phyloP scores from a whole-genome alignment of 2,329 filamentous ascomycete genomes.

The Alternaria consortialis region DNA sequence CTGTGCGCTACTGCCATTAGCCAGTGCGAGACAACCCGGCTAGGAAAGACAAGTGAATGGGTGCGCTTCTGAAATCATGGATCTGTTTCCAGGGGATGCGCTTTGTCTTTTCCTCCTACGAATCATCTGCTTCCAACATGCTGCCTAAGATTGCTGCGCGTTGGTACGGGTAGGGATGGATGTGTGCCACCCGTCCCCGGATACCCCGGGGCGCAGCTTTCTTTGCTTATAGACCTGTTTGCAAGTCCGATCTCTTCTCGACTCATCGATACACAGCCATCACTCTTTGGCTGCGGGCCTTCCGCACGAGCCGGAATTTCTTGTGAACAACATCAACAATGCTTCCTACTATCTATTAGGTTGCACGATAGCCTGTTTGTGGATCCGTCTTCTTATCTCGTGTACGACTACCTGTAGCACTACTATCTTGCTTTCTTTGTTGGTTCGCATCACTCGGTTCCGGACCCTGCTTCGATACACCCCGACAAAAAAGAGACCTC shows the following conservation, averaged over 20 bases:
- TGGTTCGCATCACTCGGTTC: constrained; percentile 12
- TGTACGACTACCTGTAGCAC: constrained; percentile 27
- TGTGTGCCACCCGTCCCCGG: constrained; percentile 28
- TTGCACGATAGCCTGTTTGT: constrained; percentile 18
- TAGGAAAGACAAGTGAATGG: constrained; percentile 29
- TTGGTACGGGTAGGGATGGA: constrained; percentile 6
- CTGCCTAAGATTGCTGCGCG: constrained; percentile 20
- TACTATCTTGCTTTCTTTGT: constrained; percentile 18
- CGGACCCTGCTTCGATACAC: constrained; percentile 9
- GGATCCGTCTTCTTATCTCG: constrained; percentile 19
- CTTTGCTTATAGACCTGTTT: constrained; percentile 26
- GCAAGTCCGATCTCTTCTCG: constrained; percentile 25
- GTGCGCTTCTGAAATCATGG: constrained; percentile 14
- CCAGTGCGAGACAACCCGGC: constrained; percentile 20
- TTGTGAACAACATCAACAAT: constrained; percentile 18
- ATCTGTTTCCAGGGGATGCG: constrained; percentile 8
- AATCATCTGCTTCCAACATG: constrained; percentile 21
- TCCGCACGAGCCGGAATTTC: constrained; percentile 23
- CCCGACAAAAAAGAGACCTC: constrained; percentile 1
- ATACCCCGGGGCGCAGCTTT: constrained; percentile 16
- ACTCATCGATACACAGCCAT: constrained; percentile 14
- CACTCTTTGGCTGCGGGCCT: constrained; percentile 25
- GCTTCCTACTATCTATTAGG: constrained; percentile 19
- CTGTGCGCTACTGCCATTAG: constrained; percentile 13
- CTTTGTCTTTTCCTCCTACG: constrained; percentile 21